Evolutionary conservation across 331 rosid genomes (phyloP).

Genomic region (Malus hybrid): DNA sequence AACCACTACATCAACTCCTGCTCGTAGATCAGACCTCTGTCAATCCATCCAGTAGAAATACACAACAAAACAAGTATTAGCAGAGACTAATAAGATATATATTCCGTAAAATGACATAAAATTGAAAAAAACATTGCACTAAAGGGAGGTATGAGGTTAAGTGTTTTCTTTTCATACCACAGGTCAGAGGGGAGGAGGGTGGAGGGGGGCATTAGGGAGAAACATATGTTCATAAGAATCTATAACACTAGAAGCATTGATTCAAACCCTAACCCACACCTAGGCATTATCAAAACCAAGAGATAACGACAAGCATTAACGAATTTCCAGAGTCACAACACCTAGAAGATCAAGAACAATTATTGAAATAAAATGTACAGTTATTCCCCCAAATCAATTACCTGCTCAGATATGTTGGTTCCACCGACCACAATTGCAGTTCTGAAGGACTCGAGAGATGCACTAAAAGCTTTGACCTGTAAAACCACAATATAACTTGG

Average conservation of each 20-base stretch:
- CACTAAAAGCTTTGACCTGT: slow-evolving; percentile 87
- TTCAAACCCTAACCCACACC: slow-evolving; percentile 2
- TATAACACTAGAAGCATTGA: neutral
- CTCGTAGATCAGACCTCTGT: slow-evolving; percentile 76
- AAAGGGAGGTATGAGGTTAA: neutral
- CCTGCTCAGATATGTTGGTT: slow-evolving; percentile 78
- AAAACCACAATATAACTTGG: slow-evolving; percentile 12
- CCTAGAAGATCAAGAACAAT: slow-evolving; percentile 1
- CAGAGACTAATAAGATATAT: neutral
- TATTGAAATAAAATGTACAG: neutral
- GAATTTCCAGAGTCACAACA: neutral
- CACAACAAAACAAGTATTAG: neutral
- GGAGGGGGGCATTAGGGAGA: neutral
- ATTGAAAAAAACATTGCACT: neutral
- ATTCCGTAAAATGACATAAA: neutral
- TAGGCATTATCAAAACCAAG: slow-evolving; percentile 2
- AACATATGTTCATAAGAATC: slow-evolving; percentile 4
- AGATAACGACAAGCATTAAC: neutral
- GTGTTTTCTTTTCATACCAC: neutral
- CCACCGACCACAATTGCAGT: slow-evolving; percentile 89
- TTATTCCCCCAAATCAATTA: slow-evolving; percentile 19
- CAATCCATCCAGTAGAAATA: slow-evolving; percentile 19
- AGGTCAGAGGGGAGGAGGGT: neutral
- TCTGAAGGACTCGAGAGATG: slow-evolving; percentile 60
- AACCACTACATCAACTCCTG: slow-evolving; percentile 70